Evolutionary conservation across 345 rosid species (phyloP).

Genomic region (Adansonia digitata): DNA sequence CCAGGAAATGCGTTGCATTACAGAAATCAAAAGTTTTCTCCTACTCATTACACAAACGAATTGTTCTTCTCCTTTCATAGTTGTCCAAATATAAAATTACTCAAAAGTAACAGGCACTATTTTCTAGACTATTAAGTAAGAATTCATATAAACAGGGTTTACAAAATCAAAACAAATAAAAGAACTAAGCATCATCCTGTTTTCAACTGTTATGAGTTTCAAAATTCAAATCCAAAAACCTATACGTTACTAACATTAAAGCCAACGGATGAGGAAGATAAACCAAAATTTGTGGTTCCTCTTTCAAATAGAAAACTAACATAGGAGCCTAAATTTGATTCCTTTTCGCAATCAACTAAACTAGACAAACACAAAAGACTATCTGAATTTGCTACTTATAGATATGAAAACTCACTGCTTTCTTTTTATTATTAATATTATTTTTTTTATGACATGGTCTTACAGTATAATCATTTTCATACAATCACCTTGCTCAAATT

Average conservation of each 20-base stretch:
- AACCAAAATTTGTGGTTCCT: neutral
- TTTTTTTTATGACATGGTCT: neutral
- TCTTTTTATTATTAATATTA: no score
- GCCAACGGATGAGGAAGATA: constrained; percentile 1
- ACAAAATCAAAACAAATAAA: neutral
- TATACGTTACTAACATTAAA: neutral
- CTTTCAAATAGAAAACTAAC: neutral
- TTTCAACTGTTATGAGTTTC: neutral
- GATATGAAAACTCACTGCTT: neutral
- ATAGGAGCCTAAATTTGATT: neutral
- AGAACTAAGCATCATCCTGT: neutral
- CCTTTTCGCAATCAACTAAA: neutral
- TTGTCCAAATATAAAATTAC: neutral
- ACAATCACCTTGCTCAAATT: neutral
- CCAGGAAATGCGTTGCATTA: neutral
- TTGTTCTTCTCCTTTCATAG: neutral
- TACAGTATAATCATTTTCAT: neutral
- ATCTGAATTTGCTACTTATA: neutral
- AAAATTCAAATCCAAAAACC: neutral
- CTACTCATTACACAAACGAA: neutral
- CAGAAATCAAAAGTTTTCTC: neutral
- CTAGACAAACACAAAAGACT: neutral
- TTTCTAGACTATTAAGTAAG: neutral
- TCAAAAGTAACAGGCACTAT: neutral
- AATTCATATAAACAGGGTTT: neutral